phyloP scores from a whole-genome alignment of 495 filamentous ascomycete species.

The Tuber microsphaerosporum region DNA sequence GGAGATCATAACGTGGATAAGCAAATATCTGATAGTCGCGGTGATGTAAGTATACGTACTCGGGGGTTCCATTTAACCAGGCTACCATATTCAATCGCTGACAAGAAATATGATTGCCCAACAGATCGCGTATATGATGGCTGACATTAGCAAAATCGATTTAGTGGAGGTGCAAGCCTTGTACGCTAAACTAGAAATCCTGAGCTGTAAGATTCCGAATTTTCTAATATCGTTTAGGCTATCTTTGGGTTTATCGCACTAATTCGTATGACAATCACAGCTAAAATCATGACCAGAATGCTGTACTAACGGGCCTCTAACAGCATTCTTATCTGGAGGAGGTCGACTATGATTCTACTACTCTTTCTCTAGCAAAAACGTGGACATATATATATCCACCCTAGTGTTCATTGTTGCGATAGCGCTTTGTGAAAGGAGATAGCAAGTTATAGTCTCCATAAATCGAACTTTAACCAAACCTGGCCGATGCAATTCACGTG shows the following conservation, averaged over 20 bases:
- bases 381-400: not conserved
- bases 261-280: constrained; percentile 42
- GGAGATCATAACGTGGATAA: constrained; percentile 96
- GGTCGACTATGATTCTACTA: not conserved
- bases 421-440: not conserved
- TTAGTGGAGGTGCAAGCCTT: constrained; percentile 74
- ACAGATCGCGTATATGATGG: constrained; percentile 78
- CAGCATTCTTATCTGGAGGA: not conserved
- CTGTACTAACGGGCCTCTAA: constrained; percentile 57
- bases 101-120: constrained; percentile 46
- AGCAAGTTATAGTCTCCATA: not conserved
- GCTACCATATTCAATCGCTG: not conserved
- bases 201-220: constrained; percentile 60
- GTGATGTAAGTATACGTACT: constrained; percentile 53
- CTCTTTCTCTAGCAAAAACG: not conserved
- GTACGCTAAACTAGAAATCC: constrained; percentile 68
- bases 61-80: constrained; percentile 32
- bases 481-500: not conserved
- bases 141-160: constrained; percentile 85
- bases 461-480: not conserved
- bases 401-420: not conserved
- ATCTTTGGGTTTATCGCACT: constrained; percentile 4
- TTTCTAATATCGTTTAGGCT: constrained; percentile 3
- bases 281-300: constrained; percentile 78
- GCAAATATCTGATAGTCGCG: constrained; percentile 91